Percentiles rank a stretch among this genome's conserved stretches.
These are phyloP conservation scores for Castanopsis chinensis DNA, from an alignment of 306 rosid genomes.

Conservation along the genomic window DNA sequence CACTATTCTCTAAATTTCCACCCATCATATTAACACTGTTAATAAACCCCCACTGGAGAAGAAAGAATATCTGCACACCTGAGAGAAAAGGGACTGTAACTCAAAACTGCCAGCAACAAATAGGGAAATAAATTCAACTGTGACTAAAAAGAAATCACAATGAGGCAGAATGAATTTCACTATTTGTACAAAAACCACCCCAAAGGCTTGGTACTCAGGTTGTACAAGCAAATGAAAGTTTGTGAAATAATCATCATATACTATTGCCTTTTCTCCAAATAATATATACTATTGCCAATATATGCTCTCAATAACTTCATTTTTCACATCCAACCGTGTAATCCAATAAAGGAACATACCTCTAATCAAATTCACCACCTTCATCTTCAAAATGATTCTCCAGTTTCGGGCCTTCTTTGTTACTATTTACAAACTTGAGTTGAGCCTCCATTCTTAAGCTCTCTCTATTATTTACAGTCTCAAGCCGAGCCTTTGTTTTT, in stretches of 20 bases:
- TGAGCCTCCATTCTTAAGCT: conserved; percentile 62
- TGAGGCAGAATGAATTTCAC: not conserved
- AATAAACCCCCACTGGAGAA: conserved; percentile 53
- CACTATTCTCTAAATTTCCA: conserved; percentile 54
- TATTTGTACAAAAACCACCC: no score
- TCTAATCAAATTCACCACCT: conserved; percentile 49
- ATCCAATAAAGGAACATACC: conserved; percentile 36
- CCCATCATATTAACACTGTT: conserved; percentile 50
- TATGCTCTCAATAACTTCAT: conserved; percentile 6
- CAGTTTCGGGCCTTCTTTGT: conserved; percentile 59
- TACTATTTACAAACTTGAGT: conserved; percentile 79
- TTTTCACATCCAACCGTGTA: not conserved
- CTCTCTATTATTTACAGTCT: conserved; percentile 85
- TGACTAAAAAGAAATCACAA: not conserved
- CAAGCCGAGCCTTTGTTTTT: conserved; percentile 50
- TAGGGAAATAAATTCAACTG: not conserved
- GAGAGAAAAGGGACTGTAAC: conserved; percentile 10
- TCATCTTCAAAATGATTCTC: conserved; percentile 66
- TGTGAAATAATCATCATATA: not conserved
- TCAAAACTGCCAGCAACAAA: not conserved
- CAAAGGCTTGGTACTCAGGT: no score
- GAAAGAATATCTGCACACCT: conserved; percentile 75
- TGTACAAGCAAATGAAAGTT: no score
- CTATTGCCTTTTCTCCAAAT: no score
- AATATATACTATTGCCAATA: conserved; percentile 15